phyloP scores from a whole-genome alignment of 139 green algal species.

The Chlamydomonas sp. region DNA sequence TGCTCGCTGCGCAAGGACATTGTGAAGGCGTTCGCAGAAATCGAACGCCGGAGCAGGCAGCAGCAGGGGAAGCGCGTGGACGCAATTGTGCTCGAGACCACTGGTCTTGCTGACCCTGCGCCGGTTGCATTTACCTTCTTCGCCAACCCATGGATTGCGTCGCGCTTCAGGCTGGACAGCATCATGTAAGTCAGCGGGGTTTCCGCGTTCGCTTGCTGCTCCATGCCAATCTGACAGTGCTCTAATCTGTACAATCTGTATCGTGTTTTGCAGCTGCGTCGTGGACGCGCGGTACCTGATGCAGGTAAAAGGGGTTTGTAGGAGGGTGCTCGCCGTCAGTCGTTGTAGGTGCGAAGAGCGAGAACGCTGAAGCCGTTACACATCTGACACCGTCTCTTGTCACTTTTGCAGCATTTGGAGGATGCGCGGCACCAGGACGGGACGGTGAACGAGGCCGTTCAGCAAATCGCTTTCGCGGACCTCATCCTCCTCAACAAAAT shows the following conservation, averaged over 20 bases:
- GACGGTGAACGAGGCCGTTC: conserved; percentile 71
- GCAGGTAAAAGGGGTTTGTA: conserved; percentile 41
- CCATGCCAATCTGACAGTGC: too few species aligned
- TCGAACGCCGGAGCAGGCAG: conserved; percentile 61
- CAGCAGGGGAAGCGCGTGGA: conserved; percentile 47
- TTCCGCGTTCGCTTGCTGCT: too few species aligned
- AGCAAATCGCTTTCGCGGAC: conserved; percentile 92
- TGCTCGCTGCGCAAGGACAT: conserved; percentile 89
- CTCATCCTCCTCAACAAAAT: conserved; percentile 92
- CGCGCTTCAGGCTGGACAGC: conserved; percentile 78
- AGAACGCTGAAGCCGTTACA: background rate
- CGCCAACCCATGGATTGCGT: conserved; percentile 84
- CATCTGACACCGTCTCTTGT: background rate
- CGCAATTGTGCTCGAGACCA: conserved; percentile 85
- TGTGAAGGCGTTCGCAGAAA: conserved; percentile 78
- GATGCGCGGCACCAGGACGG: conserved; percentile 42
- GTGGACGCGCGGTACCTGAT: conserved; percentile 78
- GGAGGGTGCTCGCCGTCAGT: too few species aligned
- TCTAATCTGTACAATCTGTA: too few species aligned
- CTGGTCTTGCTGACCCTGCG: conserved; percentile 85
- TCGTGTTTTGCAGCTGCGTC: conserved; percentile 61
- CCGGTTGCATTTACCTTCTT: conserved; percentile 92
- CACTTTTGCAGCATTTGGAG: conserved; percentile 59
- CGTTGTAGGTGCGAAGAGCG: too few species aligned
- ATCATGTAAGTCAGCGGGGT: conserved; percentile 70